phyloP scores from a whole-genome alignment of 345 rosid species.

The Bretschneidera sinensis region DNA sequence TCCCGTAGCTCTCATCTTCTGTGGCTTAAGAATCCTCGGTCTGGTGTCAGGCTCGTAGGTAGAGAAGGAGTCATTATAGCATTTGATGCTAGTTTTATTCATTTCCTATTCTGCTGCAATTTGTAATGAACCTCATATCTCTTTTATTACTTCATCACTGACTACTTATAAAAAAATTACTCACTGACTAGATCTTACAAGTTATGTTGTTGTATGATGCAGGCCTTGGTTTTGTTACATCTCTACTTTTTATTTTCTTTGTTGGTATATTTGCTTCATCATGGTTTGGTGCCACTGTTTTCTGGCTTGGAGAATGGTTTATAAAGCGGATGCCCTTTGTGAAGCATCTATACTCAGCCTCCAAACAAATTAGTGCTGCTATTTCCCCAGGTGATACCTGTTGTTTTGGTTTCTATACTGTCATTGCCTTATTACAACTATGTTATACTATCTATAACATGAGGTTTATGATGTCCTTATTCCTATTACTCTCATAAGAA shows the following conservation, averaged over 20 bases:
- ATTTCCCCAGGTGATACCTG: slow-evolving; percentile 67
- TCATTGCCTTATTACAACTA: not conserved
- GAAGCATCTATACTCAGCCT: slow-evolving; percentile 73
- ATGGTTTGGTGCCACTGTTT: slow-evolving; percentile 77
- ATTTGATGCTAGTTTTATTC: not conserved
- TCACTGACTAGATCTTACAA: not conserved
- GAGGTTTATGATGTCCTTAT: not conserved
- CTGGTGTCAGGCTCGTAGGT: not conserved
- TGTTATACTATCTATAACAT: not conserved
- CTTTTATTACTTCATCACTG: not conserved
- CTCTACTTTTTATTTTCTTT: slow-evolving; percentile 63
- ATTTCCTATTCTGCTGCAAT: not conserved
- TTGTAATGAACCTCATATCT: not conserved
- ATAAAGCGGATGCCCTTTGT: slow-evolving; percentile 79
- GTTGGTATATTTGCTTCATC: slow-evolving; percentile 83
- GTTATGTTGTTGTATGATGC: slow-evolving; percentile 22
- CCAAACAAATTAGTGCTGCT: slow-evolving; percentile 81
- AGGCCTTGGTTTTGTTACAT: slow-evolving; percentile 86
- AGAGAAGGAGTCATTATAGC: too few relatives aligned
- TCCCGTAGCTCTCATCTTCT: too few relatives aligned
- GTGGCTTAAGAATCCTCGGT: not conserved
- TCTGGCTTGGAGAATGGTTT: slow-evolving; percentile 79
- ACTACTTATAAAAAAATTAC: not conserved
- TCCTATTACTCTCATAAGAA: not conserved
- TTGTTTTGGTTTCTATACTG: not conserved